These are phyloP conservation scores for Alisma plantagoaquatica DNA, from an alignment of 106 monocot genomes.

Conservation along the genomic window DNA sequence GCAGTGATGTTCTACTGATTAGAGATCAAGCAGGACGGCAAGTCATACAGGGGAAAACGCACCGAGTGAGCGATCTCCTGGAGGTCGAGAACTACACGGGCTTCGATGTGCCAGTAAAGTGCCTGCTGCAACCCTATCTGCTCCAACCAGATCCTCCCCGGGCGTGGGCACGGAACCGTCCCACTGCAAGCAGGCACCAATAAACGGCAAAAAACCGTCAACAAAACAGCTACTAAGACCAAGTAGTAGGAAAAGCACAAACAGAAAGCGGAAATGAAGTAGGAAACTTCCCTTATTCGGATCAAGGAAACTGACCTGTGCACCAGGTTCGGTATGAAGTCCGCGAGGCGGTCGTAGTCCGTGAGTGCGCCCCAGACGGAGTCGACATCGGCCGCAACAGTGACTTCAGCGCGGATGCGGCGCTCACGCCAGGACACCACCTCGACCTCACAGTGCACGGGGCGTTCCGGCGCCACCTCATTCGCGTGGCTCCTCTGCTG, in stretches of 20 bases:
- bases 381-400: constrained; percentile 51
- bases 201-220: neutral
- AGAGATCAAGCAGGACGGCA: too few species aligned
- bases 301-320: constrained; percentile 41
- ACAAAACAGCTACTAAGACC: neutral
- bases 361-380: constrained; percentile 81
- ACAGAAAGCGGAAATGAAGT: neutral
- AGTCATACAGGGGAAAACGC: neutral
- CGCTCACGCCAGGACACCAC: constrained; percentile 91
- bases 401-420: constrained; percentile 36
- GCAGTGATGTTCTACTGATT: too few species aligned
- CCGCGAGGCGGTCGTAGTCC: constrained; percentile 92
- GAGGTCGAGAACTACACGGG: constrained; percentile 87
- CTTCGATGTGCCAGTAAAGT: constrained; percentile 94
- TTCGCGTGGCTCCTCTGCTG: neutral
- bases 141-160: constrained; percentile 92
- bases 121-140: constrained; percentile 80
- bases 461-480: constrained; percentile 5
- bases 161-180: constrained; percentile 74
- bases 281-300: neutral
- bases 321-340: constrained; percentile 89
- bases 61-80: constrained; percentile 66
- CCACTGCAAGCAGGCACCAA: constrained; percentile 32
- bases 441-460: constrained; percentile 74
- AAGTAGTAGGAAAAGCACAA: neutral